Evolutionary conservation across 345 rosid species (phyloP).

Genomic region (Excoecaria cochinchinensis): DNA sequence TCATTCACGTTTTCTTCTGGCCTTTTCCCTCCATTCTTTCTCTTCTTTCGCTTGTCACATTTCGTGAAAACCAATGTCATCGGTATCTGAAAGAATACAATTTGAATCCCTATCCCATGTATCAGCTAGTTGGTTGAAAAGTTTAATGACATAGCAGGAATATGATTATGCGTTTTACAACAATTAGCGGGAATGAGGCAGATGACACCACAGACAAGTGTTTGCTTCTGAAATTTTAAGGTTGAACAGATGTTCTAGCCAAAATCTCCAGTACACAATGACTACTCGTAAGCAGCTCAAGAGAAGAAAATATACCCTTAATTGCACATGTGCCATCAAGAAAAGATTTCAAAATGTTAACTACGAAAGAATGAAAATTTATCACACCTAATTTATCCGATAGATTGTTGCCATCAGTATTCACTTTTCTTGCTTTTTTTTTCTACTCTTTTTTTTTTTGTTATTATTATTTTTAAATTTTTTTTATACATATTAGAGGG

Average conservation of each 20-base stretch:
- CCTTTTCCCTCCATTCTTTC: conserved; percentile 81
- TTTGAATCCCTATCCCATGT: background rate
- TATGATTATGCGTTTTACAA: background rate
- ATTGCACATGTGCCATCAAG: background rate
- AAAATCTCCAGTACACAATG: background rate
- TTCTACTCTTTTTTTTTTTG: too few species aligned
- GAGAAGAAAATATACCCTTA: background rate
- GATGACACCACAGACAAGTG: background rate
- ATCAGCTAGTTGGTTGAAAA: background rate
- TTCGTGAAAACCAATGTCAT: conserved; percentile 94
- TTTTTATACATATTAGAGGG: background rate
- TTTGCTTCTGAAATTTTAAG: background rate
- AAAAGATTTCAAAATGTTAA: background rate
- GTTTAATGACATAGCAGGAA: background rate
- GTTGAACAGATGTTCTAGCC: background rate
- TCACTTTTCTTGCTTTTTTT: background rate
- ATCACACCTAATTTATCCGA: background rate
- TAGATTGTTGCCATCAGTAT: too few species aligned
- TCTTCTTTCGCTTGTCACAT: conserved; percentile 96
- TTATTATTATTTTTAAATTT: too few species aligned
- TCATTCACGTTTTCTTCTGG: conserved; percentile 76
- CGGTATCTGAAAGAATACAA: conserved; percentile 53
- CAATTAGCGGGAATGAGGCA: background rate
- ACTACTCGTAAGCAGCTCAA: background rate
- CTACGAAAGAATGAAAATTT: background rate